Conservation (phyloP, 306 rosid species). For the Geum urbanum region DNA sequence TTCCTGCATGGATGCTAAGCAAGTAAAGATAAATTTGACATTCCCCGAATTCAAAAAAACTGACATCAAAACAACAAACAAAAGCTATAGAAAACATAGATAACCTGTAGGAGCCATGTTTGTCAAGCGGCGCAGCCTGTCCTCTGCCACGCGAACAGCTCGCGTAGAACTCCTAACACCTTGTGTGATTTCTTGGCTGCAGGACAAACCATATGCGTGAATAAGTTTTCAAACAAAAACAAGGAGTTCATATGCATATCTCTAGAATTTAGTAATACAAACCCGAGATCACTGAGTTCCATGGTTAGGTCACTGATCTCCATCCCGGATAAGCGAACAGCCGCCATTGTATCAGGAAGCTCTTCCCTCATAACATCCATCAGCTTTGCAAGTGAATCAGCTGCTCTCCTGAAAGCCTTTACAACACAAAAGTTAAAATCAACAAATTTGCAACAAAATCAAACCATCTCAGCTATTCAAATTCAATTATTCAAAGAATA, state of each 20-base stretch:
- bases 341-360: conserved; percentile 87
- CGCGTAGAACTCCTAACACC: conserved; percentile 86
- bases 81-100: conserved; percentile 7
- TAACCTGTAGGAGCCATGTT: conserved; percentile 67
- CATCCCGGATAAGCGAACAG: conserved; percentile 88
- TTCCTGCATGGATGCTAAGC: conserved; percentile 68
- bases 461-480: neutral
- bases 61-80: neutral
- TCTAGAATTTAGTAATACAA: conserved; percentile 1
- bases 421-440: conserved; percentile 12
- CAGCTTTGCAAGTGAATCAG: conserved; percentile 82
- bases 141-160: conserved; percentile 65
- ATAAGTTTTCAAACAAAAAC: neutral
- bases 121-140: conserved; percentile 58
- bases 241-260: neutral
- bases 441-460: neutral
- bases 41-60: conserved; percentile 18
- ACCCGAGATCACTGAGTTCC: conserved; percentile 88
- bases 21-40: conserved; percentile 47
- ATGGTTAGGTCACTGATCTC: conserved; percentile 85
- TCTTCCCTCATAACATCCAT: conserved; percentile 88
- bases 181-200: conserved; percentile 78
- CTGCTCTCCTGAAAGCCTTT: conserved; percentile 89
- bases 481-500: conserved; percentile 5
- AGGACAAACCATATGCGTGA: conserved; percentile 11